Conservation (phyloP, 345 rosid genomes). For the Linum tenue region DNA sequence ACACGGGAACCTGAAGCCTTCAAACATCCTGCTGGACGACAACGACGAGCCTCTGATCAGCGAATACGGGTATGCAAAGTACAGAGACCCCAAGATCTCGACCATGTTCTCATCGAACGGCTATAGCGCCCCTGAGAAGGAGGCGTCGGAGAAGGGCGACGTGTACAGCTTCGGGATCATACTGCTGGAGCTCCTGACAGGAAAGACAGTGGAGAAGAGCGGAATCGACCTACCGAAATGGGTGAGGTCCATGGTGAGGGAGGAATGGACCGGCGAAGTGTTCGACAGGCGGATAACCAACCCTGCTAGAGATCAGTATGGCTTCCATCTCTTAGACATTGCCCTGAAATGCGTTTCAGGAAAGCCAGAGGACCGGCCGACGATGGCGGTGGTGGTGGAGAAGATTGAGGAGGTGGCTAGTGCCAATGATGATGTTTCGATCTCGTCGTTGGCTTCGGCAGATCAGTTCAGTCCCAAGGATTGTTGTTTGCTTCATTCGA, state of each 20-base stretch:
- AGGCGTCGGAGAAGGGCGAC: conserved; percentile 37
- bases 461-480: conserved; percentile 24
- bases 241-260: conserved; percentile 55
- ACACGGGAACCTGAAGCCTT: conserved; percentile 58
- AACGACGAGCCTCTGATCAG: conserved; percentile 38
- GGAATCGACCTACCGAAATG: conserved; percentile 55
- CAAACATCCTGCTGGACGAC: conserved; percentile 40
- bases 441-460: conserved; percentile 24
- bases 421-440: conserved; percentile 21
- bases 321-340: conserved; percentile 47
- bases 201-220: conserved; percentile 40
- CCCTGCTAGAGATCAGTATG: conserved; percentile 32
- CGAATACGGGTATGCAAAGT: conserved; percentile 33
- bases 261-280: conserved; percentile 72
- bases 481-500: conserved; percentile 36
- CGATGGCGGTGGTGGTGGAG: conserved; percentile 31
- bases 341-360: conserved; percentile 42
- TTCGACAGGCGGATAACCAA: conserved; percentile 46
- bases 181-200: conserved; percentile 43
- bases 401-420: conserved; percentile 33
- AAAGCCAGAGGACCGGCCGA: conserved; percentile 32
- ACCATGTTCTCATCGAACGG: conserved; percentile 20
- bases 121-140: conserved; percentile 39
- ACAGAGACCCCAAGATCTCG: conserved; percentile 22
- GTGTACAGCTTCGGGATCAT: conserved; percentile 47